Conservation (phyloP, 2,329 filamentous ascomycete genomes). For the Beauveria sp. region DNA sequence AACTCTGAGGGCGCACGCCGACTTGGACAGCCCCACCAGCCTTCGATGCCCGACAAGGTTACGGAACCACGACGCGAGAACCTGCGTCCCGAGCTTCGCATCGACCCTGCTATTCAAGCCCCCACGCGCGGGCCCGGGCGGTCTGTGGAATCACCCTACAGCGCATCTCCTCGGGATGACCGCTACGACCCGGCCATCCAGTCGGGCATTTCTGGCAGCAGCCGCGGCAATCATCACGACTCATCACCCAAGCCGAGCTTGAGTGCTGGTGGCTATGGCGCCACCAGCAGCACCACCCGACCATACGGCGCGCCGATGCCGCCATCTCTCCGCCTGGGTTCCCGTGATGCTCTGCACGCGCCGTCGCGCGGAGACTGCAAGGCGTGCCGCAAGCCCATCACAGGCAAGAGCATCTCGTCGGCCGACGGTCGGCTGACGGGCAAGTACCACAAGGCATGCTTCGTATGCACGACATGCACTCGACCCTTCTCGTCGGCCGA, state of each 20-base stretch:
- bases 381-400: conserved; percentile 69
- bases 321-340: conserved; percentile 25
- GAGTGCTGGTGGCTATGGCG: conserved; percentile 10
- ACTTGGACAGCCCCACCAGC: background rate
- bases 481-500: conserved; percentile 78
- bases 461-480: conserved; percentile 79
- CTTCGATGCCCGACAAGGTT: conserved; percentile 33
- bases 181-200: conserved; percentile 19
- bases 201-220: conserved; percentile 12
- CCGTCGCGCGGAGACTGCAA: conserved; percentile 69
- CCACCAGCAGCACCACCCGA: background rate
- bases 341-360: conserved; percentile 30
- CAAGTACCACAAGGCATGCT: conserved; percentile 91
- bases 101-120: conserved; percentile 26
- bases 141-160: conserved; percentile 22
- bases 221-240: background rate
- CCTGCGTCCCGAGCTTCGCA: conserved; percentile 22
- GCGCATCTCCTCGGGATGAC: conserved; percentile 18
- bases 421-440: conserved; percentile 88
- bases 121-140: conserved; percentile 19
- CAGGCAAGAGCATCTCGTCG: conserved; percentile 87
- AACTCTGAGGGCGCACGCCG: background rate
- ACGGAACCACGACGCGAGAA: conserved; percentile 35
- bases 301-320: conserved; percentile 6
- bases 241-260: conserved; percentile 11